Percentiles rank a stretch among this genome's conserved stretches.
These are phyloP conservation scores for Sarocladiaceae sp. DNA, from an alignment of 2,329 filamentous ascomycete genomes.

Conservation along the genomic window DNA sequence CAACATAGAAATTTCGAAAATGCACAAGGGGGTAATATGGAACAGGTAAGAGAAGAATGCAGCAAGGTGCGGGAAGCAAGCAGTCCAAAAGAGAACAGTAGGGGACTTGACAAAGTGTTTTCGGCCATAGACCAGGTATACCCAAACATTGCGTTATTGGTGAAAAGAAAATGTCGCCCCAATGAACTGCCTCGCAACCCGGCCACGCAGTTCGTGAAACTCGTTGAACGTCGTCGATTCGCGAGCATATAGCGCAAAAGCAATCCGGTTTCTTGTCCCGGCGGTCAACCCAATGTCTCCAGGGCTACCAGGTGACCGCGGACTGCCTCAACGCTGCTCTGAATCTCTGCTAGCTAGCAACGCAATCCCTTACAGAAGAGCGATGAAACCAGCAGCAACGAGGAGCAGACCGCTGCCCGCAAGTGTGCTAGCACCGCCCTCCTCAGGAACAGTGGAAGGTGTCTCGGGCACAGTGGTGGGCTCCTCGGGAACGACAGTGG, in stretches of 20 bases:
- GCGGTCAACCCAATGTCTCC: conserved; percentile 5
- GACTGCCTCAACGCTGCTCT: neutral
- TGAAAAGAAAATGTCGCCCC: neutral
- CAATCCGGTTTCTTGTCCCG: neutral
- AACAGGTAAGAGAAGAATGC: neutral
- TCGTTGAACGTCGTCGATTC: conserved; percentile 6
- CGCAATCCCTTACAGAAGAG: conserved; percentile 26
- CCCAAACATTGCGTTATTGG: conserved; percentile 7
- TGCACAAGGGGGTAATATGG: neutral
- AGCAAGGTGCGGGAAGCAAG: conserved; percentile 9
- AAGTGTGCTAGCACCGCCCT: conserved; percentile 23
- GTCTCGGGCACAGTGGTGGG: conserved; percentile 17
- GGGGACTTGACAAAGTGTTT: conserved; percentile 2
- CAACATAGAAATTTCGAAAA: neutral
- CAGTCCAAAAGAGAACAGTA: conserved; percentile 2
- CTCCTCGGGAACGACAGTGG: conserved; percentile 26
- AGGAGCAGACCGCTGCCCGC: conserved; percentile 32
- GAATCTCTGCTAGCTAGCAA: neutral
- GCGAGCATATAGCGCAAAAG: neutral
- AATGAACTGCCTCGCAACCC: conserved; percentile 7
- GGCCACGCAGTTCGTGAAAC: conserved; percentile 9
- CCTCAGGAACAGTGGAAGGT: conserved; percentile 18
- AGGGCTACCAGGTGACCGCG: conserved; percentile 1
- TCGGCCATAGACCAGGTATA: conserved; percentile 9
- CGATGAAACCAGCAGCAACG: conserved; percentile 26